Base-by-base conservation (phyloP, 495 filamentous ascomycete species). In the Penicillium desertorum region DNA sequence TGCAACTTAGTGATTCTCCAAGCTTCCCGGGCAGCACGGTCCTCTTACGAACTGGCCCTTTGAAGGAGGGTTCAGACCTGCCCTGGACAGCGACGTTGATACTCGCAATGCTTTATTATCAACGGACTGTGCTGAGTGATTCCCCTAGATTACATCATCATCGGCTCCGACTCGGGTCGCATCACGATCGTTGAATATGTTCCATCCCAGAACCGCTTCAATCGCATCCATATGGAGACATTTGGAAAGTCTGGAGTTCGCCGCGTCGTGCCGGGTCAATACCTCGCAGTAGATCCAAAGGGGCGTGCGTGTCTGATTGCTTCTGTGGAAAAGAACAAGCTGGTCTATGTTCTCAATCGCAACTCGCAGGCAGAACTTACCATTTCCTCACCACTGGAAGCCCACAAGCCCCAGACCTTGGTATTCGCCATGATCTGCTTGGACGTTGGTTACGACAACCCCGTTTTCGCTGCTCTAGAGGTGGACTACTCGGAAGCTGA, bases 241-340 rank as follows among this genome's bases (percentile, higher is more conserved):
- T 99, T 96, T 67, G 95, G 95, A 48, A 98, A 98, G 71, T 96
- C 92, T 12, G 95, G 94, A n/a, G 83, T 96, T 20, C 87, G 95
- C 34, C 84, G 95, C 52, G 93, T 97, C 16, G 83, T 99, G 59
- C 95, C 95, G 3, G 95, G 95, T 14, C 91, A 99, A 68, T 98
- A 94, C 67, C 80, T 99, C 19, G 94, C 92, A 2, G 88, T 88
- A 9, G 95, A 99, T 70, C 95, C 95, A 9, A 95, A 95, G 70
- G 95, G 95, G 39, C 83, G 95, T 72, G 95, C 95, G 36, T 96
- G 92, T 71, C 79, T 99, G 62, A 91, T 97, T 48, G 90, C 95
- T 7, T 91, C 91, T 9, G 81, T 94, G 56, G 95, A 99, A 74
- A 99, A 99, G 84, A 98, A 98, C 75, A 98, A 98, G 76, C 88